Conservation (phyloP, 163 green algal species). For the Scenedesmus sp. region DNA sequence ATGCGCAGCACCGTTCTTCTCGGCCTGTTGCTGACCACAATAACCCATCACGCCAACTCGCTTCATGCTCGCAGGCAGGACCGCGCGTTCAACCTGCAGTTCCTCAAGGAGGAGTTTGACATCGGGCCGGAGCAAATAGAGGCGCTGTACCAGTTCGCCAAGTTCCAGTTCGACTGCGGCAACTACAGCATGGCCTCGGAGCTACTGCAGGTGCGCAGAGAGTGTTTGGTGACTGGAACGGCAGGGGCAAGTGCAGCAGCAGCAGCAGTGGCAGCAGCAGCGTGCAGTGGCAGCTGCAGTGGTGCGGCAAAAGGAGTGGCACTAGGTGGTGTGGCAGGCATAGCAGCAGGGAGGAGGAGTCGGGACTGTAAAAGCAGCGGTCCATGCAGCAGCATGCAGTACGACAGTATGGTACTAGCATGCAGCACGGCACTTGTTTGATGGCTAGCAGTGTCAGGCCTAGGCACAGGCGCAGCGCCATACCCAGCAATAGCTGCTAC, state of each 20-base stretch:
- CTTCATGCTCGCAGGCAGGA: conserved; percentile 73
- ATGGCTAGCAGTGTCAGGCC: no score
- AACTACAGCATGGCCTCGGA: conserved; percentile 95
- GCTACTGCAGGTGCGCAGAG: conserved; percentile 71
- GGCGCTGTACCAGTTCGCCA: conserved; percentile 96
- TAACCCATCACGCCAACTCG: no score
- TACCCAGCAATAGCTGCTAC: no score
- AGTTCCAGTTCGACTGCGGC: conserved; percentile 99
- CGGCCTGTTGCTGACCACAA: no score
- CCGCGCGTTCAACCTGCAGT: conserved; percentile 94
- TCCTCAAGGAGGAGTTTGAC: conserved; percentile 92
- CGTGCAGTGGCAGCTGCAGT: not conserved
- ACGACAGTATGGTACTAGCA: no score
- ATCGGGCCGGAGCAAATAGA: conserved; percentile 96
- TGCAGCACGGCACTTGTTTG: no score
- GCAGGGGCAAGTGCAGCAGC: not conserved
- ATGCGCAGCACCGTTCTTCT: not conserved
- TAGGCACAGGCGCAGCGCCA: no score
- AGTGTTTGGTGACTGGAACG: no score
- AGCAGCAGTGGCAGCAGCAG: not conserved
- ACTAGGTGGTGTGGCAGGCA: not conserved
- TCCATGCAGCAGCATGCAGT: no score
- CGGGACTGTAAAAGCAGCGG: no score
- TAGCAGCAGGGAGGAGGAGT: no score
- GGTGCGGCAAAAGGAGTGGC: not conserved